phyloP scores from a whole-genome alignment of 192 early-diverging fungal genomes.

The Coemansia sp. region DNA sequence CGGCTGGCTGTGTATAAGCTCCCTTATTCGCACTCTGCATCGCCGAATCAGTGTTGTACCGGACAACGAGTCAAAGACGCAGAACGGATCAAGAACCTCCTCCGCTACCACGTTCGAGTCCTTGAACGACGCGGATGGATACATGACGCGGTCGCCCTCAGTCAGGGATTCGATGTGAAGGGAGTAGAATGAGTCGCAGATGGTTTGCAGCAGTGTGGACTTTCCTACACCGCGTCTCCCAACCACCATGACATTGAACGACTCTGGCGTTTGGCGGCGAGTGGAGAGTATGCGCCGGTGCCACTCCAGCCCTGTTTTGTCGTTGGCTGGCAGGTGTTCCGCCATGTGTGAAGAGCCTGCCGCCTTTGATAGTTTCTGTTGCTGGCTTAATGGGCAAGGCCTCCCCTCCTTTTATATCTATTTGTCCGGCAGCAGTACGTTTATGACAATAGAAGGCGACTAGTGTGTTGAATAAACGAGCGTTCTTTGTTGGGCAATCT shows the following conservation, averaged over 20 bases:
- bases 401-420: too few species aligned
- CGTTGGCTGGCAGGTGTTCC: not conserved
- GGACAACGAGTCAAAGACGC: conserved; percentile 45
- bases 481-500: too few species aligned
- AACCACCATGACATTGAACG: conserved; percentile 48
- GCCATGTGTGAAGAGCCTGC: not conserved
- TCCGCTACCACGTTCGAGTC: conserved; percentile 13
- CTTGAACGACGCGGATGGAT: not conserved
- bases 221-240: conserved; percentile 65
- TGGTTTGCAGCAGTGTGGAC: conserved; percentile 70
- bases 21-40: conserved; percentile 18
- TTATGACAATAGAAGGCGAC: too few species aligned
- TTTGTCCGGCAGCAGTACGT: too few species aligned
- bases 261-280: conserved; percentile 29
- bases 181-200: conserved; percentile 59
- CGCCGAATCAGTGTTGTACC: conserved; percentile 29
- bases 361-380: not conserved
- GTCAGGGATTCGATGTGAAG: conserved; percentile 30
- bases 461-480: too few species aligned
- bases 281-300: conserved; percentile 25
- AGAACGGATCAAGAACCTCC: conserved; percentile 47
- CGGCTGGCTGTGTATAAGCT: conserved; percentile 8
- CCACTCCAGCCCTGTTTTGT: conserved; percentile 4
- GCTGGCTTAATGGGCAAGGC: not conserved
- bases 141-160: conserved; percentile 26